Evolutionary conservation across 306 rosid genomes (phyloP).

Genomic region (Corylus avellana): DNA sequence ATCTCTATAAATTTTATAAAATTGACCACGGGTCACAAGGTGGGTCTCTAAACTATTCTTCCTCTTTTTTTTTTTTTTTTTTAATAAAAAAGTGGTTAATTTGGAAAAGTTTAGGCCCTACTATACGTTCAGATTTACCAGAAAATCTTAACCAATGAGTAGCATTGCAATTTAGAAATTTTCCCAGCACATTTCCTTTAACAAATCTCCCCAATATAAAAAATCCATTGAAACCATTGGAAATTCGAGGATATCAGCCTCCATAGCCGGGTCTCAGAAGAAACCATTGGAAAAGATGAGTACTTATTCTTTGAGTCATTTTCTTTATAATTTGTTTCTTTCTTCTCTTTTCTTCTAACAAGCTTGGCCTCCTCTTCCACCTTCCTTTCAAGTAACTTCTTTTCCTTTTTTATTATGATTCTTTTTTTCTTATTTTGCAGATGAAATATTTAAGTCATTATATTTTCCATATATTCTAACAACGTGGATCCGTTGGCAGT

Average conservation of each 20-base stretch:
- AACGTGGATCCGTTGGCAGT: slow-evolving; percentile 43
- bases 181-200: neutral
- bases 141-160: too few species aligned
- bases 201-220: neutral
- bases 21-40: too few species aligned
- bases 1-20: too few species aligned
- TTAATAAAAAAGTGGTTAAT: too few species aligned
- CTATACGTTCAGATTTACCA: too few species aligned
- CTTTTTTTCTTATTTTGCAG: slow-evolving; percentile 35
- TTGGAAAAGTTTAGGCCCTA: too few species aligned
- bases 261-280: neutral
- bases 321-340: slow-evolving; percentile 34
- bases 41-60: neutral
- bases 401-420: neutral
- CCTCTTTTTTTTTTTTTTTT: too few species aligned
- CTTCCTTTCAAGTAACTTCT: slow-evolving; percentile 55
- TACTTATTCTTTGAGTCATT: slow-evolving; percentile 34
- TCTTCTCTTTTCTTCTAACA: slow-evolving; percentile 37
- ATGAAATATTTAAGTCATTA: slow-evolving; percentile 43
- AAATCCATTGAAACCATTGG: neutral
- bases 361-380: slow-evolving; percentile 50
- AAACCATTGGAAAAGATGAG: slow-evolving; percentile 38
- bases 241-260: slow-evolving; percentile 18
- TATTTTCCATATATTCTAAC: too few species aligned
- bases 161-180: too few species aligned